Conservation (phyloP, 1,139 yeast species). For the Debaryomyces nepalensis region DNA sequence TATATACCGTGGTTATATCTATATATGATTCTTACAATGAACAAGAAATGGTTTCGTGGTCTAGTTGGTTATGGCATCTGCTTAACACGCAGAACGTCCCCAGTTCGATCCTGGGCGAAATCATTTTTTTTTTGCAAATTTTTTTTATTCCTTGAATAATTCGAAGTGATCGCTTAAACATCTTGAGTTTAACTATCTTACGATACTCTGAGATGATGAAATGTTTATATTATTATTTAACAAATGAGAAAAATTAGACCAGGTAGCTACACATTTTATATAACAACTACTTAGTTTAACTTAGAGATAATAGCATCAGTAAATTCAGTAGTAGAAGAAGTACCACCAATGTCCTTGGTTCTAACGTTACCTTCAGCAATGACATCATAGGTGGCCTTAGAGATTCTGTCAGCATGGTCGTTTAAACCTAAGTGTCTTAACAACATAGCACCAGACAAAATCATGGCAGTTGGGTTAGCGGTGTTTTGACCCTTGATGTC, state of each 20-base stretch:
- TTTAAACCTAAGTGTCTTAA: slow-evolving; percentile 93
- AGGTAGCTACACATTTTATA: slow-evolving; percentile 6
- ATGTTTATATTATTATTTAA: slow-evolving; percentile 11
- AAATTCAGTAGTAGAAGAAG: slow-evolving; percentile 87
- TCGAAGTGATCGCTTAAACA: not conserved
- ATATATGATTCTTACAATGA: too few species aligned
- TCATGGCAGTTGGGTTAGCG: slow-evolving; percentile 98
- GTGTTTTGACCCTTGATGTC: slow-evolving; percentile 93
- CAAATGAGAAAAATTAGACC: slow-evolving; percentile 4
- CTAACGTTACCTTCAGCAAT: slow-evolving; percentile 82
- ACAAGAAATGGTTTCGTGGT: slow-evolving; percentile 61
- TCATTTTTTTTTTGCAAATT: slow-evolving; percentile 11
- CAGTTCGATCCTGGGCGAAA: slow-evolving; percentile 57
- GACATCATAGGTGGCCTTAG: slow-evolving; percentile 87
- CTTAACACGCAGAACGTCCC: slow-evolving; percentile 99
- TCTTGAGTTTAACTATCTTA: too few species aligned
- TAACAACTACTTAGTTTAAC: slow-evolving; percentile 41
- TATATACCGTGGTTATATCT: too few species aligned
- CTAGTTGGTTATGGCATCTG: slow-evolving; percentile 99
- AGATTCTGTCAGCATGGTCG: slow-evolving; percentile 80
- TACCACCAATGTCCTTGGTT: slow-evolving; percentile 90
- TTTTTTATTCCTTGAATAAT: not conserved
- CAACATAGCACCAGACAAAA: slow-evolving; percentile 86
- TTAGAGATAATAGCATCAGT: slow-evolving; percentile 80
- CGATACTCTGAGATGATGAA: slow-evolving; percentile 8